Evolutionary conservation across 441 rosid genomes (phyloP), one percentile per base, ranked within the genome.

Genomic region (Syzygium syzygioides): DNA sequence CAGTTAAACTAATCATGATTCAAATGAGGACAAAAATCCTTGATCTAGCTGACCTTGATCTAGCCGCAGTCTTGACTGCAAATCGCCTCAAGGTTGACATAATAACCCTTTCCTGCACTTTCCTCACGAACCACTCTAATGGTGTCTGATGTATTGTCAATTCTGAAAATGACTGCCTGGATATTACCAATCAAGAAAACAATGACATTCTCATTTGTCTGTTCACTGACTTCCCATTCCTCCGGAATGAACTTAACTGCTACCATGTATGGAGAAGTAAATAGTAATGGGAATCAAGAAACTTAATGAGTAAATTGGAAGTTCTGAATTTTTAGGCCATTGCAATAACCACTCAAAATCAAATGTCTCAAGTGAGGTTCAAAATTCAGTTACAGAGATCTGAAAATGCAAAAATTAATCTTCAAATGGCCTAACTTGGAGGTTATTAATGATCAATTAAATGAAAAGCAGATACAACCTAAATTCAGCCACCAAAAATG

Each of bases 91-190:
- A 91, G 86, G 96, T 95, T 90, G 91, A 93, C 83, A 93, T 89
- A 87, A 95, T 88, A 86, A 96, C 93, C 92, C 96, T 94, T 37
- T 96, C 95, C 92, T 94, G 96, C 88, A 95, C 95, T 91, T 94
- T 95, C 79, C 94, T 90, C 6, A 95, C 91, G 71, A 98, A 90
- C 98, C 99, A 94, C 92, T 94, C 95, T 90, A 98, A 79, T 86
- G 98, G 90, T 89, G 94, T 91, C 91, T 95, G 95, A 30, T 64
- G 85, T 88, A 89, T 89, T 79, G 91, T 87, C 89, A 91, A 90
- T 86, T 91, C 91, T 68, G 94, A 91, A 85, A 87, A 92, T 86
- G 91, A 89, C 66, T 94, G 94, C 94, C 99, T 97, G 95, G 88
- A 88, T 56, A 90, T 89, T 86, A 83, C 83, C 85, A 88, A 52